phyloP scores from a whole-genome alignment of 108 stramenopile species.

The Hondaea fermentalgiana region DNA sequence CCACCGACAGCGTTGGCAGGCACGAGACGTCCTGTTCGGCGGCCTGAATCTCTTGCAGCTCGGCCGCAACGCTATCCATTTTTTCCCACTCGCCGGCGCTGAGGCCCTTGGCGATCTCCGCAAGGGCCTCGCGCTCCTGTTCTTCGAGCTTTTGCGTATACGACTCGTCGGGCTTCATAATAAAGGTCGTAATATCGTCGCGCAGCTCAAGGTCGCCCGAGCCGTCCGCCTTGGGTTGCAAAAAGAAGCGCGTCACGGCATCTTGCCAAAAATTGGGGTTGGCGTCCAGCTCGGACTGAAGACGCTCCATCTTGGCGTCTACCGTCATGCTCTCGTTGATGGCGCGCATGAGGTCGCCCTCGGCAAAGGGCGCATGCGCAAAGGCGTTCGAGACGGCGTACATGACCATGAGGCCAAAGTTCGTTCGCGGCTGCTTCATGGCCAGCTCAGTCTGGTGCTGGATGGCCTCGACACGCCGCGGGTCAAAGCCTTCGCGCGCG shows the following conservation, averaged over 20 bases:
- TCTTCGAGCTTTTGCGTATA: background rate
- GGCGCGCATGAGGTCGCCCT: background rate
- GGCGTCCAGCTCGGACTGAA: background rate
- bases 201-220: background rate
- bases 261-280: slow-evolving; percentile 7
- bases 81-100: background rate
- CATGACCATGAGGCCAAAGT: background rate
- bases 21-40: slow-evolving; percentile 9
- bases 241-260: background rate
- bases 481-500: slow-evolving; percentile 75
- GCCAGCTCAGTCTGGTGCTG: slow-evolving; percentile 10
- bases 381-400: background rate
- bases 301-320: background rate
- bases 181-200: background rate
- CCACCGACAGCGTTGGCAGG: background rate
- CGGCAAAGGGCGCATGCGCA: background rate
- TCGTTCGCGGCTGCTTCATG: background rate
- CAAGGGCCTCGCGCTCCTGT: background rate
- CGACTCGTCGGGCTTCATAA: background rate
- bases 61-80: background rate
- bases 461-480: background rate
- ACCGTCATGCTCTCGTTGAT: background rate
- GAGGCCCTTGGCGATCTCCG: background rate
- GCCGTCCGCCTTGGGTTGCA: background rate
- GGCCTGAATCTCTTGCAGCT: background rate